These are phyloP conservation scores for Streptanthus diversifolius DNA, from an alignment of 345 rosid species.

Conservation along the genomic window DNA sequence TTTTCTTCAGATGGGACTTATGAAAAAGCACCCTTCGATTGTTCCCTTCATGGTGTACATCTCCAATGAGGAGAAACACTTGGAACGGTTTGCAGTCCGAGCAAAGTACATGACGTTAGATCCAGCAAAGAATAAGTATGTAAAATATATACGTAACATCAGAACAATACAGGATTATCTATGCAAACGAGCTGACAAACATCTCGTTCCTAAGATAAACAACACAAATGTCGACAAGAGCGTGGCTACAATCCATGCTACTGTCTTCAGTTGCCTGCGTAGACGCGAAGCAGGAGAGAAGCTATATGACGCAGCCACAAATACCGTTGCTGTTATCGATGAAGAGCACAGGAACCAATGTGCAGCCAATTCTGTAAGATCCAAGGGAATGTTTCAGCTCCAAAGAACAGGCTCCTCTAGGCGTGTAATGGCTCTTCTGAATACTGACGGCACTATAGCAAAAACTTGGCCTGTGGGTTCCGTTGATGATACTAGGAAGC, in stretches of 20 bases:
- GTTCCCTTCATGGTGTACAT: constrained; percentile 98
- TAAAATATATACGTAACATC: constrained; percentile 89
- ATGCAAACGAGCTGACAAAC: constrained; percentile 95
- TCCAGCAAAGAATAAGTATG: constrained; percentile 93
- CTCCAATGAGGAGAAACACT: constrained; percentile 87
- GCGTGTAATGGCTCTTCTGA: constrained; percentile 93
- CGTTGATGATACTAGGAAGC: constrained; percentile 46
- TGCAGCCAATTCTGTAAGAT: constrained; percentile 84
- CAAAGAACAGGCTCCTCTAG: constrained; percentile 91
- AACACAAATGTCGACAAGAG: constrained; percentile 97
- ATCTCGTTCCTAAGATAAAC: constrained; percentile 93
- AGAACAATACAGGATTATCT: constrained; percentile 96
- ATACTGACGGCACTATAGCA: constrained; percentile 91
- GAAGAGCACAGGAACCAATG: constrained; percentile 96
- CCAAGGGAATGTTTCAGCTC: constrained; percentile 95
- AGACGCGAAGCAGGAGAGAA: constrained; percentile 84
- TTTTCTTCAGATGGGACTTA: constrained; percentile 85
- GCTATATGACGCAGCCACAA: constrained; percentile 73
- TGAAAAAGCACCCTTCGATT: constrained; percentile 98
- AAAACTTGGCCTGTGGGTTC: constrained; percentile 94
- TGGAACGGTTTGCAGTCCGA: constrained; percentile 98
- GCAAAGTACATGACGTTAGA: constrained; percentile 99
- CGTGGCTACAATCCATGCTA: constrained; percentile 96
- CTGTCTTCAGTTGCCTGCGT: constrained; percentile 91
- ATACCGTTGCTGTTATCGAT: constrained; percentile 67